Evolutionary conservation across 163 green algal genomes (phyloP).

Genomic region (Scenedesmus sp.): DNA sequence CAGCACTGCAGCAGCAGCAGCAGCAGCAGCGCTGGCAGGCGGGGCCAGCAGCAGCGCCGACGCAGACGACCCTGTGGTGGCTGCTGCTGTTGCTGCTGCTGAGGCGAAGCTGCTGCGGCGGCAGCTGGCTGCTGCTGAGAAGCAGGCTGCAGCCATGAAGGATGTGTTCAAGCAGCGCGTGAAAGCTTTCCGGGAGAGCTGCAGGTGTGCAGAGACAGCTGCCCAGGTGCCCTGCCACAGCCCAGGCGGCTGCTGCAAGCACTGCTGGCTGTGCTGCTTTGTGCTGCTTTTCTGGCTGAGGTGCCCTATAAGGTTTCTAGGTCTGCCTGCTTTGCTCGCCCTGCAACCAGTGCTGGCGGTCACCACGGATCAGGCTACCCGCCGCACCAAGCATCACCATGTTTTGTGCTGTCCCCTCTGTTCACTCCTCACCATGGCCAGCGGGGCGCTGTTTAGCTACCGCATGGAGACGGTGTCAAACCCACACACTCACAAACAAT

Average conservation of each 20-base stretch:
- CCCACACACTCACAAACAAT: too few species aligned
- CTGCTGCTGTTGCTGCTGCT: constrained; percentile 35
- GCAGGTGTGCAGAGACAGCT: constrained; percentile 46
- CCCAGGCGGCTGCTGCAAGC: background rate
- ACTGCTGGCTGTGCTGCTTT: background rate
- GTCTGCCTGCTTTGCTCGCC: too few species aligned
- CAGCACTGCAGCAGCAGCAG: background rate
- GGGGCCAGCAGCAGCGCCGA: background rate
- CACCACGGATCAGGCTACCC: too few species aligned
- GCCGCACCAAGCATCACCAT: too few species aligned
- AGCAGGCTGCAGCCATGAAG: constrained; percentile 60
- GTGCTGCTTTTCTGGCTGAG: too few species aligned
- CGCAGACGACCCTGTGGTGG: constrained; percentile 26
- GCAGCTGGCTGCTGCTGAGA: constrained; percentile 21
- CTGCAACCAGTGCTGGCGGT: too few species aligned
- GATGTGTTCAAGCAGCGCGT: constrained; percentile 79
- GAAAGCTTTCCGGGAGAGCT: constrained; percentile 72
- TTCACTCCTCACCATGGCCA: background rate
- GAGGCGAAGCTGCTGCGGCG: constrained; percentile 55
- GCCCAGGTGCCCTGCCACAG: background rate
- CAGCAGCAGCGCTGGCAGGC: background rate
- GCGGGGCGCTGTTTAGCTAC: too few species aligned
- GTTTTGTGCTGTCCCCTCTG: background rate
- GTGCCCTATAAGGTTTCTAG: too few species aligned
- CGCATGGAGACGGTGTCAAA: too few species aligned